Evolutionary conservation across 2,329 filamentous ascomycete species (phyloP), one percentile per base, ranked within the genome.

Genomic region (Alternaria dauci): DNA sequence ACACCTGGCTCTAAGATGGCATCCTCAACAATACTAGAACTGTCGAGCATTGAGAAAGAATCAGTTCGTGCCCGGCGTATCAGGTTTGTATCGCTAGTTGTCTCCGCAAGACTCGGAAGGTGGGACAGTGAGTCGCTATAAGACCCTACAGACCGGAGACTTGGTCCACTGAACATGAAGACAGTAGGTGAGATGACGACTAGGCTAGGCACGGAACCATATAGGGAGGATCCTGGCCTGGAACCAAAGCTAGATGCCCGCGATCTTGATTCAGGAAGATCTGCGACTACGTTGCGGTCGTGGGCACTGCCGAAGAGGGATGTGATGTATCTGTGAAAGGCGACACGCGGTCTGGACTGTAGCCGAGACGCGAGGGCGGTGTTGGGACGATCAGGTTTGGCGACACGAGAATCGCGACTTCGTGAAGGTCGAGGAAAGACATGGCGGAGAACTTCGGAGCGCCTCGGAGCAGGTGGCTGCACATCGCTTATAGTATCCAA

Each of bases 121-220:
- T 53, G 61, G 5, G 73, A 71, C 7, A 58, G 66, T 1, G 70
- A 71, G 36, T 62, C 59, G 18, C 56, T 66, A 41, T 66, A 52
- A n/a, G 71, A 73, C n/a, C 65, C 60, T 14, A 67, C 69, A 51
- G 73, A 74, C 26, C 52, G 65, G 9, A 78, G 62, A 39, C 65
- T 71, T 43, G 76, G 76, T 32, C 75, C 69, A 52, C 75, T 78
- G 59, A 78, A 78, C 23, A 74, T 52, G 54, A 79, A 79, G 0
- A 66, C 47, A 9, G 67, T 68, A 39, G 74, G 71, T n/a, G 72
- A 74, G 0, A 78, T 66, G 14, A 79, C 38, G 25, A 78, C 76
- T 8, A 78, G 30, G 42, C 71, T 78, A 14, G 68, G 70, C 39
- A 70, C 42, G 6, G 70, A 74, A 16, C 66, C 68, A 25, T 69